Evolutionary conservation across 805 yeast species (phyloP).

Genomic region (Kazachstania martiniae): DNA sequence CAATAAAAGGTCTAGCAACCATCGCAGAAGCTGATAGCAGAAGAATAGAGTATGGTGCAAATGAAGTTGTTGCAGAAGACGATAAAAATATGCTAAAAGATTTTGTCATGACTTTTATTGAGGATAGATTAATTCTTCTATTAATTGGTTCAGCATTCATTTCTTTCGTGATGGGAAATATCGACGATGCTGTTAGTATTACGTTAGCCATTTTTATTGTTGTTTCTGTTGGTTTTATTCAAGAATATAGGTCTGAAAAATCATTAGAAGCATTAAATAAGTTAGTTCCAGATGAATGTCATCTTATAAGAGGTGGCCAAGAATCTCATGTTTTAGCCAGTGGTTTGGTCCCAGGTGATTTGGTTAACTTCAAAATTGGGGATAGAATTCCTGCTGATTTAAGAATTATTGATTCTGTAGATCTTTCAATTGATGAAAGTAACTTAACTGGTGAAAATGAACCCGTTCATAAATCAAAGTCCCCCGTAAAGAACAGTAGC

Average conservation of each 20-base stretch:
- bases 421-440: slow-evolving; percentile 82
- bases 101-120: slow-evolving; percentile 71
- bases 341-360: slow-evolving; percentile 88
- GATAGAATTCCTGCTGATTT: slow-evolving; percentile 96
- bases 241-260: slow-evolving; percentile 92
- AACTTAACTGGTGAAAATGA: slow-evolving; percentile 91
- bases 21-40: slow-evolving; percentile 63
- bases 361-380: slow-evolving; percentile 82
- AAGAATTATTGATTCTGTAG: slow-evolving; percentile 67
- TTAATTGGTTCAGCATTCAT: slow-evolving; percentile 83
- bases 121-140: slow-evolving; percentile 81
- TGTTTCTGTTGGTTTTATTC: slow-evolving; percentile 94
- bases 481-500: slow-evolving; percentile 29
- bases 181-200: slow-evolving; percentile 90
- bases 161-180: slow-evolving; percentile 88
- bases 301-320: slow-evolving; percentile 71
- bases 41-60: slow-evolving; percentile 65
- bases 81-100: slow-evolving; percentile 61
- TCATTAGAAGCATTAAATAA: slow-evolving; percentile 86
- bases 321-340: slow-evolving; percentile 79
- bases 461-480: slow-evolving; percentile 63
- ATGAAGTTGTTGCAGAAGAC: slow-evolving; percentile 69
- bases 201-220: slow-evolving; percentile 87
- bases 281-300: slow-evolving; percentile 94
- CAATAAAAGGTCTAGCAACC: slow-evolving; percentile 48